Evolutionary conservation across 495 filamentous ascomycete genomes (phyloP), one percentile per base, ranked within the genome.

Genomic region (Penicillium herquei): DNA sequence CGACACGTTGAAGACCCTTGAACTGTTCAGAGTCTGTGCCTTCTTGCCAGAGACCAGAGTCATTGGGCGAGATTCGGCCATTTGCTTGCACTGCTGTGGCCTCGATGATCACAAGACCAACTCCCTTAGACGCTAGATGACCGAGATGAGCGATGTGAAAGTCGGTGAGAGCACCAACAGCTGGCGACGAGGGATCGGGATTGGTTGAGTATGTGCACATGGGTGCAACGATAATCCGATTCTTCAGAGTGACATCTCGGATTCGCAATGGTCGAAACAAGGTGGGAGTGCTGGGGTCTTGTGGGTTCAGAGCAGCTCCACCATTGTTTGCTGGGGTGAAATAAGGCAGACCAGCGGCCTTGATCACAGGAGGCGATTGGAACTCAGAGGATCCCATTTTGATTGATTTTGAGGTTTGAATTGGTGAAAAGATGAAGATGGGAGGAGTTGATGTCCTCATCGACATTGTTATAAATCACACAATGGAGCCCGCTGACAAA

Each of bases 51-150:
- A 92, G 69, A 4, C 89, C 89, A 12, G 70, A 62, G 61, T 89
- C 86, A 63, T 89, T 77, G 13, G 88, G 86, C 11, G 82, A 81
- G 65, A 91, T 91, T 47, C 89, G 78, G 10, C 88, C 89, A 63
- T 88, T 85, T 10, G 85, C 64, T 32, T 78, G 74, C 0, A 91
- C 87, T 35, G 80, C 78, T 7, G 82, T 84, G 35, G 89, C 87
- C 73, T 91, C 89, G 54, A 88, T 73, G 49, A 90, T 79, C 46
- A 84, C 79, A 43, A 92, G 69, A 0, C 81, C 81, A 1, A 76
- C 79, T 34, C 89, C 89, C 57, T 84, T 85, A 53, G 83, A 70
- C 34, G 84, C 80, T 49, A 85, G 80, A 54, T 83, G 73, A 52
- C 85, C 83, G 2, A 90, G 77, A 53, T 81, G 77, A 73, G 85